phyloP scores from a whole-genome alignment of 2,329 filamentous ascomycete species.

The Fulvia fulva region DNA sequence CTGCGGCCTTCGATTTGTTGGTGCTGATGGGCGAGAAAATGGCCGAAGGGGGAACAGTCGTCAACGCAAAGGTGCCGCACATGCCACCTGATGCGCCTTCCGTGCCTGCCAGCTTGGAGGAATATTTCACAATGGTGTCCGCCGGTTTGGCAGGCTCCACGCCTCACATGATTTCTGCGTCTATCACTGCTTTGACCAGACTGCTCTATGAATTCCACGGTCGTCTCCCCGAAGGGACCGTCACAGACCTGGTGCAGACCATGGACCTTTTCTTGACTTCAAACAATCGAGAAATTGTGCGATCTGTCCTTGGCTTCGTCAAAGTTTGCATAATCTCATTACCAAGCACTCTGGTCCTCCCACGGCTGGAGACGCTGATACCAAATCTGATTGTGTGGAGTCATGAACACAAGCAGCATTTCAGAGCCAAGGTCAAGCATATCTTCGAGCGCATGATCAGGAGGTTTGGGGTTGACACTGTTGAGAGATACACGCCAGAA shows the following conservation, averaged over 20 bases:
- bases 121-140: slow-evolving; percentile 97
- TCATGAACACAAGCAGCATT: slow-evolving; percentile 96
- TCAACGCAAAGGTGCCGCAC: slow-evolving; percentile 80
- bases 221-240: slow-evolving; percentile 62
- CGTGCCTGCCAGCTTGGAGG: slow-evolving; percentile 78
- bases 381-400: slow-evolving; percentile 94
- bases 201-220: slow-evolving; percentile 87
- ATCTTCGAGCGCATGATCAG: slow-evolving; percentile 93
- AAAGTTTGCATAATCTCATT: slow-evolving; percentile 91
- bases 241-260: slow-evolving; percentile 83
- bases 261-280: slow-evolving; percentile 95
- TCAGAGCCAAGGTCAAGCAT: slow-evolving; percentile 96
- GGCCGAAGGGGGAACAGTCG: slow-evolving; percentile 67
- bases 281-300: slow-evolving; percentile 94
- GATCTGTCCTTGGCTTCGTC: slow-evolving; percentile 89
- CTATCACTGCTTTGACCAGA: slow-evolving; percentile 91
- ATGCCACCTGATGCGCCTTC: slow-evolving; percentile 76
- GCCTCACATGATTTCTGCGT: slow-evolving; percentile 95
- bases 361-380: slow-evolving; percentile 71
- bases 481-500: slow-evolving; percentile 79
- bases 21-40: slow-evolving; percentile 85
- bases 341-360: slow-evolving; percentile 72
- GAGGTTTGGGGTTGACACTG: slow-evolving; percentile 76
- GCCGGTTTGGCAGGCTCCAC: slow-evolving; percentile 89
- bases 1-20: slow-evolving; percentile 82